phyloP scores from a whole-genome alignment of 305 asterid species.

The Fraxinus dipetala region DNA sequence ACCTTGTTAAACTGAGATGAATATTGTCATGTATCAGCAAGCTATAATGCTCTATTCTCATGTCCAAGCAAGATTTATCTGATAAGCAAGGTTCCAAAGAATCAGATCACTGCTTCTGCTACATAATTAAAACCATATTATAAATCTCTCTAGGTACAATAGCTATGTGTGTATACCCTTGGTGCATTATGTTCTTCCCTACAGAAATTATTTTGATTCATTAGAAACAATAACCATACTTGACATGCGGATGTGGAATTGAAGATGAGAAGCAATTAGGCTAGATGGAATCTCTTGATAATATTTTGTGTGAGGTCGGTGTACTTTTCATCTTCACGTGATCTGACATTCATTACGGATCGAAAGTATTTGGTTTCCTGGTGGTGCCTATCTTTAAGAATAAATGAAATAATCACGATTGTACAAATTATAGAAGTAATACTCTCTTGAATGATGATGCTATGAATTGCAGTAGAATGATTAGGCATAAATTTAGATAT shows the following conservation, averaged over 20 bases:
- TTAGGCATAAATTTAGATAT: neutral
- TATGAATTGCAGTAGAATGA: neutral
- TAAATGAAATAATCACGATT: neutral
- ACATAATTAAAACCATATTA: neutral
- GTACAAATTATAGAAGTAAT: neutral
- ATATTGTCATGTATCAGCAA: constrained; percentile 1
- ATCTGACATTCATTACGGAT: neutral
- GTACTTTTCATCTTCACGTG: neutral
- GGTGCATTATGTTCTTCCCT: neutral
- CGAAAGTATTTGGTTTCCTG: neutral
- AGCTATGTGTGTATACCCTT: neutral
- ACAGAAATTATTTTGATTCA: neutral
- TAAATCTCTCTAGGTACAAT: neutral
- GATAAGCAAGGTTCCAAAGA: neutral
- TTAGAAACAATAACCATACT: neutral
- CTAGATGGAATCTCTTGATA: neutral
- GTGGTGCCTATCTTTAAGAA: neutral
- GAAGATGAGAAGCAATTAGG: neutral
- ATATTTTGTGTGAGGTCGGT: neutral
- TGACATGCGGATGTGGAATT: neutral
- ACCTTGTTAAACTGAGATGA: constrained; percentile 4
- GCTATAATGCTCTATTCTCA: neutral
- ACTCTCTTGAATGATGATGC: neutral
- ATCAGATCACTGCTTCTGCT: neutral
- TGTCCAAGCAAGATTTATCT: neutral